Evolutionary conservation across 2,329 filamentous ascomycete species (phyloP), one percentile per base, ranked within the genome.

Genomic region (Alternaria sp.): DNA sequence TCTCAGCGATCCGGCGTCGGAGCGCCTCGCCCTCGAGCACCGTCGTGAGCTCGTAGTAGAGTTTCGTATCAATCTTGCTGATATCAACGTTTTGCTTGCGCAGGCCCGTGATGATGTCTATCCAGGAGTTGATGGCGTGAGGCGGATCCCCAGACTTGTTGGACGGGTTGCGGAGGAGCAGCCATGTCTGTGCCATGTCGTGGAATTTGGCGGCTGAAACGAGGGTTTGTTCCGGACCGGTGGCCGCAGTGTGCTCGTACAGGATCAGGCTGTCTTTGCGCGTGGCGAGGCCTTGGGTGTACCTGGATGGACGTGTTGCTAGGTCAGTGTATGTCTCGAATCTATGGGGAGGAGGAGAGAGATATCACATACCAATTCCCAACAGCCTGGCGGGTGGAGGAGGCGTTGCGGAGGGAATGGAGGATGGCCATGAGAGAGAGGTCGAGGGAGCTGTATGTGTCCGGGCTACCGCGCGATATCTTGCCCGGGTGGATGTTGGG

Each of bases 381-480:
- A 7, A 18, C 28, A 3, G 44, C 32, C 12, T 42, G 39, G 7
- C 57, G 57, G 4, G 38, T n/a, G 5, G 5, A 46, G 7, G 54
- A 38, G 9, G 32, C 18, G 1, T 18, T 34, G 26, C 32, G 44
- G 18, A 59, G 57, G 0, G 57, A 47, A 3, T 36, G n/a, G 8
- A 61, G 36, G 28, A 61, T 48, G 16, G 54, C 58, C 26, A 61
- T 34, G 5, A 61, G 47, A 7, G 58, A 48, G 12, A 43, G 38
- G 42, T 61, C 58, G 6, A 36, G 38, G 14, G 24, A 9, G 2
- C 47, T 57, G 22, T 57, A 61, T 8, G 32, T 14, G 38, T 22
- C 38, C 3, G 38, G 38, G 5, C 18, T 32, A 3, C 36, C 51
- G 3, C 41, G 14, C 7, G 46, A 60, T 11, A 14, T 18, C 11